A percentile compares a stretch with the other conserved stretches of the same genome.
Evolutionary conservation across 2,329 filamentous ascomycete species (phyloP).

Genomic region (Colletotrichum nymphaeae): DNA sequence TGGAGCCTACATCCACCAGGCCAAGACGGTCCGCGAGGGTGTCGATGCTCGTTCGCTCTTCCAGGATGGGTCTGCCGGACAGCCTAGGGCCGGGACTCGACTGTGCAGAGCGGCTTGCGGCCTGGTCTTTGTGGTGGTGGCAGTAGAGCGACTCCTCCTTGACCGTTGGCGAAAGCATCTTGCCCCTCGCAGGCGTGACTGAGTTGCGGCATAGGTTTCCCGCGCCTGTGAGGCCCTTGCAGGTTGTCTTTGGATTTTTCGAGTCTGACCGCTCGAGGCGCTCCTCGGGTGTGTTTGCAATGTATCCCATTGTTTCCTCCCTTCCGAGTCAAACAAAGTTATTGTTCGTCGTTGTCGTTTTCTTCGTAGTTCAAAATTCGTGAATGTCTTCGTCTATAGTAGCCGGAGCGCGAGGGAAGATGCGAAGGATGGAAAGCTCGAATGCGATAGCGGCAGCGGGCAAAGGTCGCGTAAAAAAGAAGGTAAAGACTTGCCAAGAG

Average conservation of each 20-base stretch:
- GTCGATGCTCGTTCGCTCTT: slow-evolving; percentile 83
- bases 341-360: not conserved
- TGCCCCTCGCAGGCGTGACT: slow-evolving; percentile 56
- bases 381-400: not conserved
- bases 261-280: slow-evolving; percentile 84
- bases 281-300: slow-evolving; percentile 83
- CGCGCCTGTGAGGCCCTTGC: slow-evolving; percentile 84
- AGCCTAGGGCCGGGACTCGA: slow-evolving; percentile 58
- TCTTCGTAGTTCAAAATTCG: not conserved
- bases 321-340: not conserved
- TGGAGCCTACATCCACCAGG: slow-evolving; percentile 68
- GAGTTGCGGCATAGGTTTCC: slow-evolving; percentile 87
- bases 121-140: slow-evolving; percentile 96
- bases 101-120: slow-evolving; percentile 64
- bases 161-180: slow-evolving; percentile 42
- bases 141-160: slow-evolving; percentile 78
- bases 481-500: not conserved
- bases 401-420: not conserved
- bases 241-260: slow-evolving; percentile 85
- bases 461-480: not conserved
- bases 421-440: not conserved
- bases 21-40: slow-evolving; percentile 85
- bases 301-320: slow-evolving; percentile 67
- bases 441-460: not conserved
- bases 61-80: slow-evolving; percentile 64